Percentiles rank a stretch among this genome's conserved stretches.
These are phyloP conservation scores for Plasmodium sp. DNA, from an alignment of 169 alveolate species.

Conservation along the genomic window DNA sequence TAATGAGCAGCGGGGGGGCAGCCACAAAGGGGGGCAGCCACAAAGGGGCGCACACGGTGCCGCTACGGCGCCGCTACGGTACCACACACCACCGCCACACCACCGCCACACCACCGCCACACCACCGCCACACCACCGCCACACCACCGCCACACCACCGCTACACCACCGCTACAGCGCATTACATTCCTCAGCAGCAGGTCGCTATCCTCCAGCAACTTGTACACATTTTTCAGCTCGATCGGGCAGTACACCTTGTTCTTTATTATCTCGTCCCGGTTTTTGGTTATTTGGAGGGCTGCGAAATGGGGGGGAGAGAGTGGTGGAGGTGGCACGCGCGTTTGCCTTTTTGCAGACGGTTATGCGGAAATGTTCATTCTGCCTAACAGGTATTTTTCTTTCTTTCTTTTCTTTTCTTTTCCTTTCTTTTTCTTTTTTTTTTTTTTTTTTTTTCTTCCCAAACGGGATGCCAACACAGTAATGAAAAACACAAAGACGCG, in stretches of 20 bases:
- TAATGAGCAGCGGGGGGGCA: not conserved
- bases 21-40: not conserved
- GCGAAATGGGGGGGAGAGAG: not conserved
- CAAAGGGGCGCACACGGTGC: no score
- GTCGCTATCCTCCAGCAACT: conserved; percentile 41
- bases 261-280: conserved; percentile 59
- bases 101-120: no score
- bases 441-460: not conserved
- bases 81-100: no score
- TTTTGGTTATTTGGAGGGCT: conserved; percentile 44
- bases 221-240: conserved; percentile 60
- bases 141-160: no score
- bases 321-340: not conserved
- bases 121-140: no score
- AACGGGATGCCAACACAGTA: not conserved
- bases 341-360: not conserved
- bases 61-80: no score
- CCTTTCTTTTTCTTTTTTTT: no score
- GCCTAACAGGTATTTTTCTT: not conserved
- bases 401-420: no score
- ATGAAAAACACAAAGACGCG: not conserved
- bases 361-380: not conserved
- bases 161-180: not conserved
- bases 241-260: conserved; percentile 65
- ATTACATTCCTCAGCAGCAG: conserved; percentile 27